Evolutionary conservation across 306 rosid species (phyloP).

Genomic region (Benincasa hispida): DNA sequence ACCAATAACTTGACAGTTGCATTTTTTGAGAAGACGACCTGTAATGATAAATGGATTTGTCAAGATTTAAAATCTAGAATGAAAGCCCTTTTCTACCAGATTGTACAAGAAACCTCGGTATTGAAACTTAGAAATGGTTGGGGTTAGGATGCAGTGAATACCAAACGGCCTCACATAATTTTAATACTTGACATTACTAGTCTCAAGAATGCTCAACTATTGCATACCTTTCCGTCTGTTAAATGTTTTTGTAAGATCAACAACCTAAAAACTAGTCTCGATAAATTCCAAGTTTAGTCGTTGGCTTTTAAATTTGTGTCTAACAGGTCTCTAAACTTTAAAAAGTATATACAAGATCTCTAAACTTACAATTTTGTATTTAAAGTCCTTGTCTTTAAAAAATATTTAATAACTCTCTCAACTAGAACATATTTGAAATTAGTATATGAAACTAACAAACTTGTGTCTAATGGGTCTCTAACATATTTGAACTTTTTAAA

Average conservation of each 20-base stretch:
- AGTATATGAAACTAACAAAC: too few relatives aligned
- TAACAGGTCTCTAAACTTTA: background rate
- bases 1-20: constrained; percentile 74
- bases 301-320: background rate
- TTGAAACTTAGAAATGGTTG: background rate
- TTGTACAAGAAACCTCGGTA: background rate
- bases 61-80: background rate
- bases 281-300: background rate
- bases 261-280: background rate
- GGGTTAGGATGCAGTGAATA: background rate
- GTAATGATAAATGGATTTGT: background rate
- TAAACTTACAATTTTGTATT: too few relatives aligned
- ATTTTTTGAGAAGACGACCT: constrained; percentile 71
- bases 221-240: background rate
- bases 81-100: background rate
- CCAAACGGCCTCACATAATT: background rate
- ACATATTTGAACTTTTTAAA: too few relatives aligned
- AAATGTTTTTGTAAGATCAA: background rate
- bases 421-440: too few relatives aligned
- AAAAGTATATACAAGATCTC: too few relatives aligned
- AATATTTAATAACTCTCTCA: too few relatives aligned
- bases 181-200: background rate
- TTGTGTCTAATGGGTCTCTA: too few relatives aligned
- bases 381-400: too few relatives aligned
- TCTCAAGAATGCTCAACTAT: background rate